Base-by-base conservation (phyloP, 352 stramenopile genomes). In the Globisporangium mamillatum region DNA sequence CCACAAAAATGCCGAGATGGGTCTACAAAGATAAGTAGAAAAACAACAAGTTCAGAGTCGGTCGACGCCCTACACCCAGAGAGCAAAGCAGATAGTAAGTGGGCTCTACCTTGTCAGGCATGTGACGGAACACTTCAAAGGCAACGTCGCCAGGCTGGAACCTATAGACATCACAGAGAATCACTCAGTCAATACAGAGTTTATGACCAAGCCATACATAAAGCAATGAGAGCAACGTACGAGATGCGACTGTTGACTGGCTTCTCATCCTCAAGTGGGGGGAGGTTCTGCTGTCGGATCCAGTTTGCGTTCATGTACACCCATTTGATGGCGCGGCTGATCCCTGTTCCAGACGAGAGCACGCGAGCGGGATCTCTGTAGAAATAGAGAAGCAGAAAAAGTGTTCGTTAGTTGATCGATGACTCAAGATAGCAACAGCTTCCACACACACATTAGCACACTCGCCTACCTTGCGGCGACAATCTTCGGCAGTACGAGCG, bases 111-210 rank as follows among this genome's bases (percentile, higher is more conserved):
- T 96, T 96, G 64, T 96, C 85, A 0, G 88, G 88, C 75, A 96
- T 91, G 69, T 96, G 85, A 1, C 86, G 85, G 58, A 96, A 96
- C 52, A 96, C 87, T 70, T 93, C 78, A 61, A 94, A 96, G 0
- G 80, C 86, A 52, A 81, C 63, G 60, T 96, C 85, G 1, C 77
- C 77, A 48, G 75, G 63, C 32, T 67, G 68, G 38, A 96, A 81
- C 3, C 86, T 94, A 56, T 29, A 6, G 4, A 48, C 18, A 32
- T 3, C 2, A 29, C 55, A 61, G 46, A 44, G 2, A 41, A 20
- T 16, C 27, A 62, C 32, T 62, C 9, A 62, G 56, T 62, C 18
- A 62, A 29, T 8, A 27, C 27, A 24, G 55, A 32, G n/a, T 55
- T 14, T 41, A 32, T 38, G 6, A 36, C 38, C 32, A 22, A 68